Conservation (phyloP, 2,329 filamentous ascomycete species). For the Sporothrix mexicana region DNA sequence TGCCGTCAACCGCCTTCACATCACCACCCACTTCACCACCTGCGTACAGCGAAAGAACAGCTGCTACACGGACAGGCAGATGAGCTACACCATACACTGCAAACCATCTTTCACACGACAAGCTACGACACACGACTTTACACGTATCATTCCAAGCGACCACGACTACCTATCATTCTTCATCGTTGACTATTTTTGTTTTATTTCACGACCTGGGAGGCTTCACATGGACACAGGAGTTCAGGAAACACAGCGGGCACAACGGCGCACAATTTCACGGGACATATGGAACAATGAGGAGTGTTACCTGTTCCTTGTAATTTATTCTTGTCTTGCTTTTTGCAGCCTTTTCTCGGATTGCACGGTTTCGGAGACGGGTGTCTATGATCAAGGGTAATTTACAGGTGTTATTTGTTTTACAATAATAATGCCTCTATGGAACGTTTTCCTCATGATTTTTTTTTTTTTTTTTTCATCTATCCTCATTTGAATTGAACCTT, state of each 20-base stretch:
- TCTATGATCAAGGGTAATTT: neutral
- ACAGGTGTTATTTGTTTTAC: neutral
- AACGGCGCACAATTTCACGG: neutral
- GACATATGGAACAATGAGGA: neutral
- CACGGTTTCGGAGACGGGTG: neutral
- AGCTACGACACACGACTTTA: slow-evolving; percentile 4
- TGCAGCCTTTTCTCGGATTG: neutral
- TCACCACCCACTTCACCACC: slow-evolving; percentile 16
- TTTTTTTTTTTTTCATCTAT: neutral
- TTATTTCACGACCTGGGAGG: neutral
- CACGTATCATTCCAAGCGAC: neutral
- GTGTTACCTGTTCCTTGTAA: neutral
- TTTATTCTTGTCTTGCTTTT: neutral
- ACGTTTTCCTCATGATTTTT: neutral
- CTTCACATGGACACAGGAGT: neutral
- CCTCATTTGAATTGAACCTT: too few species aligned
- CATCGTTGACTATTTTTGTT: neutral
- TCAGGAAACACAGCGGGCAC: neutral
- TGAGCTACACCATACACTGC: neutral
- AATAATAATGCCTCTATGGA: too few species aligned
- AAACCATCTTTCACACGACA: neutral
- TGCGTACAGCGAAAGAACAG: slow-evolving; percentile 22
- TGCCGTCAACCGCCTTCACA: neutral
- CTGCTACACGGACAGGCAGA: neutral
- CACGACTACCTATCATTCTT: neutral